Base-by-base conservation (phyloP, 345 rosid genomes). In the Euphorbia pulcherrima region DNA sequence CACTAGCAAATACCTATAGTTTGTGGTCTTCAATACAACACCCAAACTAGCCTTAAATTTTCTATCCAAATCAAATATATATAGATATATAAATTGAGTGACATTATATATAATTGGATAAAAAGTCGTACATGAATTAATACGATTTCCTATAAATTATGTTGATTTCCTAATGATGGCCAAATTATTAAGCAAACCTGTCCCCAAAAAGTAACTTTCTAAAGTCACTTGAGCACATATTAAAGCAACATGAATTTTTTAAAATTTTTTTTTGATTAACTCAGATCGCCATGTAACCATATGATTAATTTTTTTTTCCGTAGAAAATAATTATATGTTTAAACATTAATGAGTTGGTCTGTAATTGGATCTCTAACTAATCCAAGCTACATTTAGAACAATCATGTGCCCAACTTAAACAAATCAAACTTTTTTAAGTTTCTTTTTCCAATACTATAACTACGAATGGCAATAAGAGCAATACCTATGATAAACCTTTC, bases 211-310 rank as follows among this genome's bases (percentile, higher is more conserved):
- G 46, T 10, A 21, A 11, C 29, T 21, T 37, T 40, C 4, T 35
- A 37, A 3, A 23, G 20, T 59, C 70, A 74, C 54, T 65, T n/a
- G 72, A 61, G 75, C n/a, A n/a, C n/a, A n/a, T 47, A 41, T 44
- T 23, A 30, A 35, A 11, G 40, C 28, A 21, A 57, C 74, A 50
- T 50, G 54, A 3, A 20, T 27, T 7, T 16, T 12, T 5, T 28
- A 62, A 41, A n/a, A n/a, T n/a, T n/a, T 44, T 44, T 44, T 12
- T 12, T 50, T 50, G 7, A 33, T 33, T 18, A 50, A 50, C 59
- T 40, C 53, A 20, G 57, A 68, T 57, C 71, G 58, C 41, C 14
- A 28, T 5, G 46, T 50, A 33, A 50, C 61, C 6, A 60, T 37
- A 20, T 26, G 39, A 26, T 8, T 1, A 24, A 41, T n/a, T n/a